These are phyloP conservation scores for Inga leiocalycina DNA, from an alignment of 306 rosid genomes.

Conservation along the genomic window DNA sequence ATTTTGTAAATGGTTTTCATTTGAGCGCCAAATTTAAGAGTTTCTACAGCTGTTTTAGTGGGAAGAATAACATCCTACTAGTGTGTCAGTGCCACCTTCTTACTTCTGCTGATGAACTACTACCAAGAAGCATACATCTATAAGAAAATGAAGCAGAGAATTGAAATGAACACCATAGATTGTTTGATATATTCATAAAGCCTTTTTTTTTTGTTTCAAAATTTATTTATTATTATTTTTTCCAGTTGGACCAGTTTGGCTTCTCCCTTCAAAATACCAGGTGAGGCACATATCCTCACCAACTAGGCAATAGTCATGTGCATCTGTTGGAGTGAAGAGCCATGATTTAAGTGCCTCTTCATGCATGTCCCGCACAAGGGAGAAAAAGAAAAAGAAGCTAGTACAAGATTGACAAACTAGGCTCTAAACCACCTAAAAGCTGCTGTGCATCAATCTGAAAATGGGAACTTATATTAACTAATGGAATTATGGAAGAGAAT, in stretches of 20 bases:
- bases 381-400: background rate
- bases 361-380: background rate
- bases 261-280: background rate
- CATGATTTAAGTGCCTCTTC: background rate
- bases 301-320: background rate
- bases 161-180: background rate
- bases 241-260: background rate
- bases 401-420: background rate
- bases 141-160: background rate
- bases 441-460: background rate
- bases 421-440: background rate
- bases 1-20: background rate
- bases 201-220: background rate
- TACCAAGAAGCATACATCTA: background rate
- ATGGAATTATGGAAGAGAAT: background rate
- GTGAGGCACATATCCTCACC: background rate
- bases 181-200: background rate
- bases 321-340: background rate
- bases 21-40: background rate
- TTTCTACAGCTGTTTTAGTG: background rate
- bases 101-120: background rate
- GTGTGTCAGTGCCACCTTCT: background rate
- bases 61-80: background rate
- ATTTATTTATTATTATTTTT: too few relatives aligned
- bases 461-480: background rate